A percentile compares a stretch with the other conserved stretches of the same genome.
Evolutionary conservation across 495 filamentous ascomycete species (phyloP).

Genomic region (Xanthoparmelia taractica): DNA sequence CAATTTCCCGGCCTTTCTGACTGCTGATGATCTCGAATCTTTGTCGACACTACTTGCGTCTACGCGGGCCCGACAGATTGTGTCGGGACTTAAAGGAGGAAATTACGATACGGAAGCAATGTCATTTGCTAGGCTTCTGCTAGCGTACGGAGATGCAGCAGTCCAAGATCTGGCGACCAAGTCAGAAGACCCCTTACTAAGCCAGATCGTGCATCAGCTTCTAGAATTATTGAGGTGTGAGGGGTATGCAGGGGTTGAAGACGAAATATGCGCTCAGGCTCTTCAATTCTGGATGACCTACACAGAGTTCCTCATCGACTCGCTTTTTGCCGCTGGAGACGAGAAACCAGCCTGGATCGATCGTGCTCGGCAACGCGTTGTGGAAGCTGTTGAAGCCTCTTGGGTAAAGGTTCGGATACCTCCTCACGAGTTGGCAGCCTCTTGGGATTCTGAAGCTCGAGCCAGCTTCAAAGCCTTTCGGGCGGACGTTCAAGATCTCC

Average conservation of each 20-base stretch:
- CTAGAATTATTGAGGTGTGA: slow-evolving; percentile 59
- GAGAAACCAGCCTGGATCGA: slow-evolving; percentile 35
- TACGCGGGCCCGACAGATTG: slow-evolving; percentile 42
- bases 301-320: slow-evolving; percentile 48
- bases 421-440: slow-evolving; percentile 32
- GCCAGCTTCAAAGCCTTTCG: slow-evolving; percentile 69
- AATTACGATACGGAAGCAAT: slow-evolving; percentile 58
- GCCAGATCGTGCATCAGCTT: slow-evolving; percentile 32
- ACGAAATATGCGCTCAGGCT: slow-evolving; percentile 64
- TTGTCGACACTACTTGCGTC: slow-evolving; percentile 52
- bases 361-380: slow-evolving; percentile 34
- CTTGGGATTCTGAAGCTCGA: slow-evolving; percentile 66
- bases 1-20: slow-evolving; percentile 58
- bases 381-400: slow-evolving; percentile 51
- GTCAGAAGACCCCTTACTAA: slow-evolving; percentile 18
- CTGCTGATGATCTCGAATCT: slow-evolving; percentile 43
- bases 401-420: slow-evolving; percentile 59
- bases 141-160: slow-evolving; percentile 60
- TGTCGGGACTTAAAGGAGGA: slow-evolving; percentile 45
- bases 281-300: slow-evolving; percentile 81
- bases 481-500: slow-evolving; percentile 70
- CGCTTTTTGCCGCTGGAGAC: slow-evolving; percentile 29
- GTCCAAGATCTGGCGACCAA: slow-evolving; percentile 42
- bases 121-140: slow-evolving; percentile 59
- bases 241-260: slow-evolving; percentile 68